Evolutionary conservation across 2,329 filamentous ascomycete genomes (phyloP).

Genomic region (Fusarium lateritium): DNA sequence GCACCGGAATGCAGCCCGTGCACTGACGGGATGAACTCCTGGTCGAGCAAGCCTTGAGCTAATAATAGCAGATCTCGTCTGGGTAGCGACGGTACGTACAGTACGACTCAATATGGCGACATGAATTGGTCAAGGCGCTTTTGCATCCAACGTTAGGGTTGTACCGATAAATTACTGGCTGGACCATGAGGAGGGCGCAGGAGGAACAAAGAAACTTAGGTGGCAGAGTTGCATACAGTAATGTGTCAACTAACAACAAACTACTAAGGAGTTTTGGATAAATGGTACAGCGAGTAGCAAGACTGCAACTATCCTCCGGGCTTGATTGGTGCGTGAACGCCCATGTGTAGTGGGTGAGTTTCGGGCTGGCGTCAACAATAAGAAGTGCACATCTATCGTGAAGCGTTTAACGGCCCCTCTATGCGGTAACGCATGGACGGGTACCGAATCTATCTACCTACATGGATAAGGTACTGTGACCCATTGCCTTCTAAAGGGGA

Average conservation of each 20-base stretch:
- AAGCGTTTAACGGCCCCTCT: neutral
- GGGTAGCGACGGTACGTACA: constrained; percentile 10
- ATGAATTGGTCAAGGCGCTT: constrained; percentile 3
- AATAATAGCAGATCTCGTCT: constrained; percentile 39
- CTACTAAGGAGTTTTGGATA: no score
- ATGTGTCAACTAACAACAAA: no score
- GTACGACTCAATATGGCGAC: neutral
- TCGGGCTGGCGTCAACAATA: neutral
- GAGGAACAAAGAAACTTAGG: neutral
- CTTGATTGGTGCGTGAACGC: no score
- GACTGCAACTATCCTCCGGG: no score
- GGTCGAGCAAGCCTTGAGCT: constrained; percentile 18
- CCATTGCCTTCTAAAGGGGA: neutral
- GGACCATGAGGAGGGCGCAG: constrained; percentile 4
- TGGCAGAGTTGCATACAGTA: constrained; percentile 2
- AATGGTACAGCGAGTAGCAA: no score
- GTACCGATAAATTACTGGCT: constrained; percentile 14
- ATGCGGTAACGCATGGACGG: neutral
- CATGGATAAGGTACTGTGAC: no score
- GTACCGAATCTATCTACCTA: neutral
- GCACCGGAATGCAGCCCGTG: constrained; percentile 21
- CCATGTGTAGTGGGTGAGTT: neutral
- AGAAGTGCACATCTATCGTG: neutral
- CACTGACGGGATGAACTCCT: constrained; percentile 1
- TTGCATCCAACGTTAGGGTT: constrained; percentile 15